Conservation (phyloP, 139 green algal species). For the Asterochloris erici region DNA sequence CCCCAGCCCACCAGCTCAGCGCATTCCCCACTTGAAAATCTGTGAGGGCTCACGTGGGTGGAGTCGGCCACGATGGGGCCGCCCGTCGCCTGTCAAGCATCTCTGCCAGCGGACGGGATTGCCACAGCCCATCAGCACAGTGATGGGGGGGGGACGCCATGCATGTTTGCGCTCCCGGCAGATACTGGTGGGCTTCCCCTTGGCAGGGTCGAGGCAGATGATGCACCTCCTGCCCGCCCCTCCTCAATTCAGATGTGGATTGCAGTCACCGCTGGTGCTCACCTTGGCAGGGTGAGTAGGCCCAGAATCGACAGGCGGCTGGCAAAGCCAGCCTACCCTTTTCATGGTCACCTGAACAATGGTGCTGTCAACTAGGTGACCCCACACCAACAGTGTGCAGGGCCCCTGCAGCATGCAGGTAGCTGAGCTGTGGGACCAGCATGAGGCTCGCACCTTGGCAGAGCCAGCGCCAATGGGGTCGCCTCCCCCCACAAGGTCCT, state of each 20-base stretch:
- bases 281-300: not conserved
- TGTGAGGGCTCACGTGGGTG: not conserved
- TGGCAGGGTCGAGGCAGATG: too few relatives aligned
- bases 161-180: too few relatives aligned
- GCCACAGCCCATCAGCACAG: too few relatives aligned
- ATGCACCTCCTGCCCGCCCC: too few relatives aligned
- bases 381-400: not conserved
- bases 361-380: not conserved
- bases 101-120: too few relatives aligned
- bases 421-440: not conserved
- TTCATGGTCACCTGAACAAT: too few relatives aligned
- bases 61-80: not conserved
- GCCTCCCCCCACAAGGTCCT: not conserved
- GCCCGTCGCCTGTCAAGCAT: too few relatives aligned
- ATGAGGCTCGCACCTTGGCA: not conserved
- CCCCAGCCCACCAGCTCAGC: not conserved
- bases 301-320: not conserved
- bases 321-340: too few relatives aligned
- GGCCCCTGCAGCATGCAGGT: not conserved
- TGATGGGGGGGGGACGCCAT: too few relatives aligned
- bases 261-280: not conserved
- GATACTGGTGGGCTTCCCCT: too few relatives aligned
- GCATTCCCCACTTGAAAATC: not conserved
- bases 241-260: too few relatives aligned
- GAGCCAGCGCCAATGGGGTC: slow-evolving; percentile 4